Percentiles rank a stretch among this genome's conserved stretches.
These are phyloP conservation scores for Paraphoma chrysanthemicola DNA, from an alignment of 2,329 filamentous ascomycete species.

Conservation along the genomic window DNA sequence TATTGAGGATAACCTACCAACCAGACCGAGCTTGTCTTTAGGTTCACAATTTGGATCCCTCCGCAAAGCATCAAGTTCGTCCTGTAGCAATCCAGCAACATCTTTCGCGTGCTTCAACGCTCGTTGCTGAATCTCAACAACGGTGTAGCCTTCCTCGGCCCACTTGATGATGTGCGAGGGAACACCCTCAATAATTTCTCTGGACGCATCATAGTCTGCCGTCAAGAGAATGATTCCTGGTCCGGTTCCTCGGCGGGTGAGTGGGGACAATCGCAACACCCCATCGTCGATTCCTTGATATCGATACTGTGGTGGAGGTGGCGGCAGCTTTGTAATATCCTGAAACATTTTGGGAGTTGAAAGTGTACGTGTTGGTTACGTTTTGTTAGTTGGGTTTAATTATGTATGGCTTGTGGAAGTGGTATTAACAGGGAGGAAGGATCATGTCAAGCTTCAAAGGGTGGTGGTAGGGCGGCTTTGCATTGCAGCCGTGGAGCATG, in stretches of 20 bases:
- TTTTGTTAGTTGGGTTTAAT: no score
- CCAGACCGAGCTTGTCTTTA: conserved; percentile 5
- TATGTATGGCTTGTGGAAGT: no score
- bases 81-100: conserved; percentile 1
- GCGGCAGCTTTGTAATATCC: background rate
- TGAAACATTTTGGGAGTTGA: background rate
- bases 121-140: conserved; percentile 14
- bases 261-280: conserved; percentile 7
- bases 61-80: conserved; percentile 9
- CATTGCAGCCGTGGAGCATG: no score
- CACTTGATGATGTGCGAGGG: conserved; percentile 59
- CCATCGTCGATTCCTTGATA: conserved; percentile 4
- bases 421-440: no score
- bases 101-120: conserved; percentile 5
- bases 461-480: no score
- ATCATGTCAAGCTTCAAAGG: no score
- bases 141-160: conserved; percentile 69
- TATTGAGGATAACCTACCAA: conserved; percentile 1
- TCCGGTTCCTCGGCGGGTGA: conserved; percentile 10
- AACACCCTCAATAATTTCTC: conserved; percentile 13
- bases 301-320: conserved; percentile 7
- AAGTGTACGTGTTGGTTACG: no score
- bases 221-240: conserved; percentile 16
- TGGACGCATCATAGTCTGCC: conserved; percentile 15
- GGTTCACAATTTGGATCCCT: conserved; percentile 5